phyloP scores from a whole-genome alignment of 2,329 filamentous ascomycete species.

The Monosporascus ibericus region DNA sequence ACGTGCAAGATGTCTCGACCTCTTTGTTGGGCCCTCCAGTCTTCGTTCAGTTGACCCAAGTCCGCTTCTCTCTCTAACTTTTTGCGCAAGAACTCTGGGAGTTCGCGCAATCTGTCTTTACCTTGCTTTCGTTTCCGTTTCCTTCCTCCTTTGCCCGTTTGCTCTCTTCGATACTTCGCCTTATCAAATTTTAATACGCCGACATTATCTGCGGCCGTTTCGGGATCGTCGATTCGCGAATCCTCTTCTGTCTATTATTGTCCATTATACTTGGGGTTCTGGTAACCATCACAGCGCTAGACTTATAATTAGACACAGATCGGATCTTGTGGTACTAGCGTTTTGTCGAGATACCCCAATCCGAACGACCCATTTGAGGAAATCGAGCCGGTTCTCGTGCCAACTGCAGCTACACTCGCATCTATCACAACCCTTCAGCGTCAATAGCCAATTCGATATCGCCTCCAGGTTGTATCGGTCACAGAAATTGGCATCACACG shows the following conservation, averaged over 20 bases:
- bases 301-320: neutral
- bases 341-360: conserved; percentile 4
- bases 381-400: conserved; percentile 12
- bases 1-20: neutral
- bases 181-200: neutral
- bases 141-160: conserved; percentile 11
- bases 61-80: conserved; percentile 16
- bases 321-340: neutral
- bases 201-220: neutral
- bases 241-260: neutral
- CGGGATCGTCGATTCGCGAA: neutral
- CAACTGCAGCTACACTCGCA: conserved; percentile 11
- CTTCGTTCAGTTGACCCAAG: conserved; percentile 22
- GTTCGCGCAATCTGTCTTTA: conserved; percentile 31
- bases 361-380: neutral
- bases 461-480: neutral
- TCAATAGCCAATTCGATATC: conserved; percentile 3
- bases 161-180: neutral
- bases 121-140: conserved; percentile 12
- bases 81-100: conserved; percentile 40
- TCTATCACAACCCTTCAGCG: conserved; percentile 3
- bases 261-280: neutral
- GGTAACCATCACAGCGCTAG: too few relatives aligned
- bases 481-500: neutral
- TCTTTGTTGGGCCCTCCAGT: conserved; percentile 19